These are phyloP conservation scores for Yamadazyma taylorii DNA, from an alignment of 1,139 yeast species.

Conservation along the genomic window DNA sequence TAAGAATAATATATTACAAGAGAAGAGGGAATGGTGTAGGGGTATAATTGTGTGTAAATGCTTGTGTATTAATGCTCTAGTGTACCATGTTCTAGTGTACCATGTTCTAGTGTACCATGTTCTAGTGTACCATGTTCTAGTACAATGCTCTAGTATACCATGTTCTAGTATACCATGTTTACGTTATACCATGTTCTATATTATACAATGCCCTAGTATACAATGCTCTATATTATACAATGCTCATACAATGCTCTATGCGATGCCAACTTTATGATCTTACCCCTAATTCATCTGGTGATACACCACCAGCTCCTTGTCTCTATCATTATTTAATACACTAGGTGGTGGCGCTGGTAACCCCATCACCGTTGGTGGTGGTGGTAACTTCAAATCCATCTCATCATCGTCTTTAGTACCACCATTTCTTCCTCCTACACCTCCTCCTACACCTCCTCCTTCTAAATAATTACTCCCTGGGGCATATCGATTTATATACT, in stretches of 20 bases:
- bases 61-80: constrained; percentile 1
- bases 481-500: constrained; percentile 34
- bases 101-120: too few species aligned
- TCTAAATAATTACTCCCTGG: constrained; percentile 43
- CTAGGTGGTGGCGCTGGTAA: constrained; percentile 41
- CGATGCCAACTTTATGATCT: too few species aligned
- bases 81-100: not conserved
- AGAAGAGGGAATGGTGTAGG: too few species aligned
- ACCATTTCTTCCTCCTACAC: too few species aligned
- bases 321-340: constrained; percentile 20
- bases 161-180: not conserved
- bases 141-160: too few species aligned
- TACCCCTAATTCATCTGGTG: constrained; percentile 2
- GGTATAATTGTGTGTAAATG: too few species aligned
- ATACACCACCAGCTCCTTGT: constrained; percentile 10
- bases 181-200: not conserved
- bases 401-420: constrained; percentile 10
- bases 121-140: too few species aligned
- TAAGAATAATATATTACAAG: too few species aligned
- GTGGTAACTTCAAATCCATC: constrained; percentile 28
- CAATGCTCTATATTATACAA: too few species aligned
- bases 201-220: too few species aligned
- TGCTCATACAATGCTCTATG: too few species aligned
- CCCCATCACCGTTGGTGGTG: constrained; percentile 31
- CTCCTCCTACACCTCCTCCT: too few species aligned